A percentile compares a stretch with the other conserved stretches of the same genome.
Conservation (phyloP, 139 green algal species). For the Picochlorum costavermella region DNA sequence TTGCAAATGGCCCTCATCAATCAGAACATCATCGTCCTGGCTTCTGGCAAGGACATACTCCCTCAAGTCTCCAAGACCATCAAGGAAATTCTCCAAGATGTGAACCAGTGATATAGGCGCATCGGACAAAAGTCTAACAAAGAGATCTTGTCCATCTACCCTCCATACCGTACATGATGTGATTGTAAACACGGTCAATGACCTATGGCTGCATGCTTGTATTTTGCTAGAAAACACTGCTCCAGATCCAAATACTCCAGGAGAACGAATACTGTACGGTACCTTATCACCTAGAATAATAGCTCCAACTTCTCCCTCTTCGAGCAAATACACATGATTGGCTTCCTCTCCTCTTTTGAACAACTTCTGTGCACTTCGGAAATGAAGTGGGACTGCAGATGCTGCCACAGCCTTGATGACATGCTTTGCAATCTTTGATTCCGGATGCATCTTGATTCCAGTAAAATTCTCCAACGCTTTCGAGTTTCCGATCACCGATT, state of each 20-base stretch:
- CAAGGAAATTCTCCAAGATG: not conserved
- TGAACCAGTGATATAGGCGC: not conserved
- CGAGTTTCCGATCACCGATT: not conserved
- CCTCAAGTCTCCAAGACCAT: not conserved
- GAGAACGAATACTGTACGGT: not conserved
- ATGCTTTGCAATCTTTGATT: not conserved
- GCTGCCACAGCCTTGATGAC: not conserved
- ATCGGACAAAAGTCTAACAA: not conserved
- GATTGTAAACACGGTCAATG: not conserved
- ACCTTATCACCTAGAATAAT: not conserved
- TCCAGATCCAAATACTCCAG: conserved; percentile 1
- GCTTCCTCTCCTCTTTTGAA: not conserved
- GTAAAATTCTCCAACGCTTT: not conserved
- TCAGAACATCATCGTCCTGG: not conserved
- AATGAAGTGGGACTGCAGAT: not conserved
- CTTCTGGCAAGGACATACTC: not conserved
- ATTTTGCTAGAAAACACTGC: not conserved
- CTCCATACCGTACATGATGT: conserved; percentile 4
- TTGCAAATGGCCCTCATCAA: not conserved
- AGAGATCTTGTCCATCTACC: not conserved
- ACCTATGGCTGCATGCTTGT: not conserved
- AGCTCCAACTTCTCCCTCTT: conserved; percentile 4
- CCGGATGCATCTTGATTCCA: not conserved
- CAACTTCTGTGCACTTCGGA: not conserved
- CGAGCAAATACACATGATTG: conserved; percentile 1